These are phyloP conservation scores for Kodamaea arcana DNA, from an alignment of 1,139 yeast genomes.

Conservation along the genomic window DNA sequence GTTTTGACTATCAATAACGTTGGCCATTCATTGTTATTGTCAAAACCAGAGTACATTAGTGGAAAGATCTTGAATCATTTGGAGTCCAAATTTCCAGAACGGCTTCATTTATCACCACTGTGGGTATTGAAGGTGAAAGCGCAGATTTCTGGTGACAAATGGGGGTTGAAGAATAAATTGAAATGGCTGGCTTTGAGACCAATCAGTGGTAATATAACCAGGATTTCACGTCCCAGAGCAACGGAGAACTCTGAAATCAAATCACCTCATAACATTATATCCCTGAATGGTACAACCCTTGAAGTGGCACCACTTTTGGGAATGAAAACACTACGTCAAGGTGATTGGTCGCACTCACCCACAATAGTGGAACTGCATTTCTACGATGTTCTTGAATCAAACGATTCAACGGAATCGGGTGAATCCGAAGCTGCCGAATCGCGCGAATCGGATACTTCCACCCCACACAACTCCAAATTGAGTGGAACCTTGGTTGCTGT, in stretches of 20 bases:
- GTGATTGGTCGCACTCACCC: constrained; percentile 62
- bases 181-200: constrained; percentile 64
- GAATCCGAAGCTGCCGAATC: background rate
- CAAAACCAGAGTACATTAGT: constrained; percentile 61
- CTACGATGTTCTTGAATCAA: constrained; percentile 17
- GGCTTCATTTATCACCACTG: constrained; percentile 51
- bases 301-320: constrained; percentile 55
- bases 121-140: constrained; percentile 66
- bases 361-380: constrained; percentile 43
- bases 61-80: constrained; percentile 62
- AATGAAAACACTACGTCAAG: constrained; percentile 72
- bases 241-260: constrained; percentile 9
- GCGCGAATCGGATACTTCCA: background rate
- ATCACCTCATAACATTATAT: too few relatives aligned
- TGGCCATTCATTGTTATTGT: constrained; percentile 64
- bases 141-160: constrained; percentile 61
- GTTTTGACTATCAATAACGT: constrained; percentile 45
- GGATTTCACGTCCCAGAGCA: too few relatives aligned
- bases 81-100: constrained; percentile 44
- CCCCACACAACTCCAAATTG: constrained; percentile 6
- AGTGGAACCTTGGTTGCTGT: constrained; percentile 49
- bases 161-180: constrained; percentile 73
- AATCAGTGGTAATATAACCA: constrained; percentile 42
- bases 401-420: background rate
- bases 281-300: too few relatives aligned